Percentiles rank a stretch among this genome's conserved stretches.
Conservation (phyloP, 306 rosid species). For the Sechiopsis laciniata region DNA sequence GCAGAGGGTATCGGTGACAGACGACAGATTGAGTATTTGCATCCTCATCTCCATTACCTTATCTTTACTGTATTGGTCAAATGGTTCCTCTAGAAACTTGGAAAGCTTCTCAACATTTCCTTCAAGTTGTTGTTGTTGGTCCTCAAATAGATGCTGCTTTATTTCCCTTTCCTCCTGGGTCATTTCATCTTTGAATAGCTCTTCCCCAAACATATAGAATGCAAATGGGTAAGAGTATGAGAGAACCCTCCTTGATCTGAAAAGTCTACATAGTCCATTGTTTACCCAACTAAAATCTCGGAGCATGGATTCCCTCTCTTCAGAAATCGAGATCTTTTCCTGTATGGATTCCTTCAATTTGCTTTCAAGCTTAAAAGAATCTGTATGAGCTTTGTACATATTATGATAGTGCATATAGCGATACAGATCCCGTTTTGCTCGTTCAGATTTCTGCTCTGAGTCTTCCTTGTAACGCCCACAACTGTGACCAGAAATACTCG, state of each 20-base stretch:
- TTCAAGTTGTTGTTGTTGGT: slow-evolving; percentile 97
- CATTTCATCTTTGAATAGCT: slow-evolving; percentile 80
- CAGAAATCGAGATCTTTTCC: slow-evolving; percentile 54
- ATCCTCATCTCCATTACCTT: slow-evolving; percentile 59
- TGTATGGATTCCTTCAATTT: slow-evolving; percentile 61
- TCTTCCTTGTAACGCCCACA: slow-evolving; percentile 85
- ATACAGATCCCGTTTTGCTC: slow-evolving; percentile 74
- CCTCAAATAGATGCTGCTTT: slow-evolving; percentile 88
- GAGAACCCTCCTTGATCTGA: slow-evolving; percentile 93
- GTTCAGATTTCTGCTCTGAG: slow-evolving; percentile 56
- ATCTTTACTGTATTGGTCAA: slow-evolving; percentile 49
- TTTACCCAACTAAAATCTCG: slow-evolving; percentile 83
- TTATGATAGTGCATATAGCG: slow-evolving; percentile 93
- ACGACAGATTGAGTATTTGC: slow-evolving; percentile 66
- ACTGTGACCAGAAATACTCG: slow-evolving; percentile 80
- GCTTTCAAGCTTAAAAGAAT: slow-evolving; percentile 84
- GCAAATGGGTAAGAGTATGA: slow-evolving; percentile 96
- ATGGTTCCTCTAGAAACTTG: slow-evolving; percentile 70
- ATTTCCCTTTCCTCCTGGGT: slow-evolving; percentile 54
- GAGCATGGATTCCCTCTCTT: slow-evolving; percentile 52
- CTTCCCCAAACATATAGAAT: slow-evolving; percentile 93
- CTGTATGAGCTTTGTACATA: slow-evolving; percentile 91
- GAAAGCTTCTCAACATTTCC: slow-evolving; percentile 86
- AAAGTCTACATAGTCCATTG: slow-evolving; percentile 73
- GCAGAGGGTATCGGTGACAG: slow-evolving; percentile 60